Conservation (phyloP, 1,284 basidiomycete species). For the Neolentinus lepideus region DNA sequence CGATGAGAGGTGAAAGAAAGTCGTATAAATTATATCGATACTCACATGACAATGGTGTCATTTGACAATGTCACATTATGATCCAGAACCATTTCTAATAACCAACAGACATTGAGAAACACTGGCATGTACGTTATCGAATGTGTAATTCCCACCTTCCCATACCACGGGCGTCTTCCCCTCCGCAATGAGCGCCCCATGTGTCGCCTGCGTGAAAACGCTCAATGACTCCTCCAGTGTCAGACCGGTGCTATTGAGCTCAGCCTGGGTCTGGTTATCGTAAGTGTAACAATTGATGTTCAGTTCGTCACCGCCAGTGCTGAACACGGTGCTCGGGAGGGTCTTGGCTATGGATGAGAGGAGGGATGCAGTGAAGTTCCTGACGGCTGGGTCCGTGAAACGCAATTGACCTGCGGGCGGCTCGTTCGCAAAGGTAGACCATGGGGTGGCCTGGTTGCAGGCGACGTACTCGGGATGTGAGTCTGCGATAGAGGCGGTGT, state of each 20-base stretch:
- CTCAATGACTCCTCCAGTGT: conserved; percentile 61
- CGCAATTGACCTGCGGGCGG: conserved; percentile 43
- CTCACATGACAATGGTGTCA: conserved; percentile 15
- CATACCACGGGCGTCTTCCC: conserved; percentile 64
- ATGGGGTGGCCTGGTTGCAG: conserved; percentile 26
- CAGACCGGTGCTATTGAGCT: conserved; percentile 37
- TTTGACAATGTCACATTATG: conserved; percentile 11
- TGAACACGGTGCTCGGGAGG: conserved; percentile 58
- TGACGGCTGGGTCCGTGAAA: conserved; percentile 25
- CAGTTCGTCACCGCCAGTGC: conserved; percentile 81
- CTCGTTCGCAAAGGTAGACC: conserved; percentile 25
- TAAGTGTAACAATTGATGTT: conserved; percentile 63
- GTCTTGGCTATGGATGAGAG: conserved; percentile 34
- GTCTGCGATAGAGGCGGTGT: conserved; percentile 33
- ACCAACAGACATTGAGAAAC: neutral
- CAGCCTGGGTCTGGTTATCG: conserved; percentile 50
- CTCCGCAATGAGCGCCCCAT: conserved; percentile 31
- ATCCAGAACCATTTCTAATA: conserved; percentile 2
- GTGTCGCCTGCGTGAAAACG: conserved; percentile 51
- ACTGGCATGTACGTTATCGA: too few relatives aligned
- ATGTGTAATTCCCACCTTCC: conserved; percentile 58
- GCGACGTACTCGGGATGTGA: conserved; percentile 36
- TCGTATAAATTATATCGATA: conserved; percentile 1
- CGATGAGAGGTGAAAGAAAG: neutral
- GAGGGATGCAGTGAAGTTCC: conserved; percentile 38